A percentile compares a stretch with the other conserved stretches of the same genome.
Evolutionary conservation across 768 basidiomycete genomes (phyloP).

Genomic region (Auricularia sp.): DNA sequence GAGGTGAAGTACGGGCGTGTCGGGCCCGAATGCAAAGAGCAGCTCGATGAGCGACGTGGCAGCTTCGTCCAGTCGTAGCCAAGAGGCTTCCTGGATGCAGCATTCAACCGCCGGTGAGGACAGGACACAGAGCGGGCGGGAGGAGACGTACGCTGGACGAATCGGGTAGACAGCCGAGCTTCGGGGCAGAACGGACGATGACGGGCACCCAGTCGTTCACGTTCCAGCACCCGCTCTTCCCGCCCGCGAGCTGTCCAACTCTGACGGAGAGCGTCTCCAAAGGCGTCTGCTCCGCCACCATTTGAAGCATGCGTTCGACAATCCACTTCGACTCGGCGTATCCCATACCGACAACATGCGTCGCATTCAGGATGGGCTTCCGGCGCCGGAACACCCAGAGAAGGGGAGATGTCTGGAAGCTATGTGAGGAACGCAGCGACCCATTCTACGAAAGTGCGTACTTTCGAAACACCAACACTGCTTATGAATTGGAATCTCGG

Average conservation of each 20-base stretch:
- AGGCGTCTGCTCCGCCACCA: conserved; percentile 19
- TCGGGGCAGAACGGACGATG: conserved; percentile 26
- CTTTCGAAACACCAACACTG: conserved; percentile 27
- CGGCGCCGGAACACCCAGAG: neutral
- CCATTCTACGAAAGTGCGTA: conserved; percentile 10
- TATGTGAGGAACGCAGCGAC: neutral
- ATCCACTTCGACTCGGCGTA: conserved; percentile 41
- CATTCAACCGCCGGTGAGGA: neutral
- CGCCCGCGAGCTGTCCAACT: conserved; percentile 29
- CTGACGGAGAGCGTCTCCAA: conserved; percentile 28
- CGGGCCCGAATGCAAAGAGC: conserved; percentile 8
- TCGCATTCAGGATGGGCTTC: neutral
- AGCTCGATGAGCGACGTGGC: conserved; percentile 19
- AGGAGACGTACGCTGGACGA: conserved; percentile 19
- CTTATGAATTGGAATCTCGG: conserved; percentile 34
- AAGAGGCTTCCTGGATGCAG: conserved; percentile 9
- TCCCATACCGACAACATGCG: conserved; percentile 16
- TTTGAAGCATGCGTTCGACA: conserved; percentile 24
- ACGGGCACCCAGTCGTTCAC: conserved; percentile 36
- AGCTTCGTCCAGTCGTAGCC: conserved; percentile 17
- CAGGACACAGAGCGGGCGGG: neutral
- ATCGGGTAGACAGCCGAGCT: conserved; percentile 25
- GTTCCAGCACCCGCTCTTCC: conserved; percentile 30
- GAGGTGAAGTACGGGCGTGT: conserved; percentile 12
- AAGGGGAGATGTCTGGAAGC: neutral